A percentile compares a stretch with the other conserved stretches of the same genome.
Conservation (phyloP, 495 filamentous ascomycete species). For the Trichocladium antarcticum region DNA sequence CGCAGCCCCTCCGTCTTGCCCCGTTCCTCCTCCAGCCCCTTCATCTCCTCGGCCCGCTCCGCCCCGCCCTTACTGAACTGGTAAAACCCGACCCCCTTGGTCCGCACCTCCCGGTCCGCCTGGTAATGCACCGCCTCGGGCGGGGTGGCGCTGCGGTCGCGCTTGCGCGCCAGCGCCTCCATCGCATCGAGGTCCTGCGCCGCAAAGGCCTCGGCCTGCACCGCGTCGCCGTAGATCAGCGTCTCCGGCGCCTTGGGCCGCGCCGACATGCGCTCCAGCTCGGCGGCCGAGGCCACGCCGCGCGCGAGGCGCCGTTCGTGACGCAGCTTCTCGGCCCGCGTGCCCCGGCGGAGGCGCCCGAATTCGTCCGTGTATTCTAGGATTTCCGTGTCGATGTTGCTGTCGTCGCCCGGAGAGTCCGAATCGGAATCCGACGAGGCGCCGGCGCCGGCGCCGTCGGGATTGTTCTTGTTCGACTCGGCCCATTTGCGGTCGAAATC, state of each 20-base stretch:
- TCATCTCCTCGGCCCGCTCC: slow-evolving; percentile 62
- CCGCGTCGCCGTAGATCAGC: slow-evolving; percentile 72
- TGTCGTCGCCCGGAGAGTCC: slow-evolving; percentile 29
- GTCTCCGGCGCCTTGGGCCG: slow-evolving; percentile 51
- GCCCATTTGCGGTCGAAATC: slow-evolving; percentile 96
- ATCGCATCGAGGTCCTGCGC: slow-evolving; percentile 52
- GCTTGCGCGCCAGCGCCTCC: slow-evolving; percentile 57
- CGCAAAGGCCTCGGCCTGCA: slow-evolving; percentile 72
- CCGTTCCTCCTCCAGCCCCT: slow-evolving; percentile 53
- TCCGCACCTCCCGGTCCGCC: slow-evolving; percentile 66
- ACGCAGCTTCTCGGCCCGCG: slow-evolving; percentile 48
- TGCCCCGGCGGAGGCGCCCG: slow-evolving; percentile 61
- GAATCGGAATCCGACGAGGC: slow-evolving; percentile 36
- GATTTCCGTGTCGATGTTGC: slow-evolving; percentile 43
- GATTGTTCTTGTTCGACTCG: slow-evolving; percentile 33
- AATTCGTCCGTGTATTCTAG: slow-evolving; percentile 86
- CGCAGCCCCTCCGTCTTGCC: slow-evolving; percentile 54
- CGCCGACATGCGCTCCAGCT: slow-evolving; percentile 37
- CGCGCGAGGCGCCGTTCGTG: slow-evolving; percentile 39
- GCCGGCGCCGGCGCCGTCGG: slow-evolving; percentile 24
- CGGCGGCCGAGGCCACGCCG: slow-evolving; percentile 34
- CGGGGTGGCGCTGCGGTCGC: slow-evolving; percentile 66
- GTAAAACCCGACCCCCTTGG: slow-evolving; percentile 85
- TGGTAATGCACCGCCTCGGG: slow-evolving; percentile 76
- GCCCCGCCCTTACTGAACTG: slow-evolving; percentile 63